These are phyloP conservation scores for Podaxis sp. DNA, from an alignment of 768 basidiomycete species.

Conservation along the genomic window DNA sequence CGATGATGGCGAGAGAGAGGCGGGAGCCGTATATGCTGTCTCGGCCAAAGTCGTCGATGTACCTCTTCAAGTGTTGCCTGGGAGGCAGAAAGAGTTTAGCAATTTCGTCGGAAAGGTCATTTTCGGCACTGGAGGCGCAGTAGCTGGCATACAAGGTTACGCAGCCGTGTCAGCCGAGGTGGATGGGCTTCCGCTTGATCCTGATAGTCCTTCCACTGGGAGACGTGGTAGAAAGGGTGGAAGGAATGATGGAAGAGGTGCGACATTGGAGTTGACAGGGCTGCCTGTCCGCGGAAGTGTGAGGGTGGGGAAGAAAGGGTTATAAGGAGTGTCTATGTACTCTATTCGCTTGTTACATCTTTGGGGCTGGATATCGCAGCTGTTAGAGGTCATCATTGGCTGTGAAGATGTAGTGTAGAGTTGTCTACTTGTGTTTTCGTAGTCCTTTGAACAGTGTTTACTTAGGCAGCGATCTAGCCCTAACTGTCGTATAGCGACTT, in stretches of 20 bases:
- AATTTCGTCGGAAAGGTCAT: slow-evolving; percentile 78
- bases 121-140: slow-evolving; percentile 58
- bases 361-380: not conserved
- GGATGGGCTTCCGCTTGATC: slow-evolving; percentile 52
- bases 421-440: too few relatives aligned
- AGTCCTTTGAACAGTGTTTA: too few relatives aligned
- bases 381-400: not conserved
- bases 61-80: slow-evolving; percentile 73
- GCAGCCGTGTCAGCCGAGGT: slow-evolving; percentile 59
- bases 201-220: slow-evolving; percentile 12
- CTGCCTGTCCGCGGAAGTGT: slow-evolving; percentile 69
- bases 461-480: too few relatives aligned
- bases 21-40: slow-evolving; percentile 51
- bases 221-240: slow-evolving; percentile 15
- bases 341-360: not conserved
- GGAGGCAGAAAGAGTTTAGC: slow-evolving; percentile 72
- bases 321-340: not conserved
- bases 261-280: slow-evolving; percentile 49
- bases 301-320: slow-evolving; percentile 52
- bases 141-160: slow-evolving; percentile 63
- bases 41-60: slow-evolving; percentile 67
- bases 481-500: too few relatives aligned
- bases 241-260: slow-evolving; percentile 25
- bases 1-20: slow-evolving; percentile 31
- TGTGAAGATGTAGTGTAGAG: too few relatives aligned